Base-by-base conservation (phyloP, 192 early-diverging fungal genomes). In the Chytriomyces confervae region DNA sequence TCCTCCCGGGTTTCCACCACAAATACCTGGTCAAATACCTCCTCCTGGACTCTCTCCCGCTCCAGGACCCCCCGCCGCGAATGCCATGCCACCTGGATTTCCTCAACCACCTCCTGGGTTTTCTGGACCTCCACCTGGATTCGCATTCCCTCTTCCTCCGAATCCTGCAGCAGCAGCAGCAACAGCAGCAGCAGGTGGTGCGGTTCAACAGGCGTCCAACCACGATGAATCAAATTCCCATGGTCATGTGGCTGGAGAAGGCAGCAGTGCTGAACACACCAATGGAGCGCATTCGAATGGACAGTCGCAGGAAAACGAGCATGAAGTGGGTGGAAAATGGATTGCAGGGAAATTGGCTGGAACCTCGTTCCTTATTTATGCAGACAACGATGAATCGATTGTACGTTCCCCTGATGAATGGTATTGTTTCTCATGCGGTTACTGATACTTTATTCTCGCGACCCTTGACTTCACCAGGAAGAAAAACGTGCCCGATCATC, bases 351-450 rank as follows among this genome's bases (percentile, higher is more conserved):
- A 49, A 45, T 72, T 60, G 18, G 63, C 53, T 65, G 53, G 64
- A 72, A 81, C 16, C 10, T n/a, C 69, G 18, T 67, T 77, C 49
- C 43, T 84, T 6, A 67, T 85, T 36, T 83, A 81, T 75, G 71
- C 60, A 29, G 84, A 85, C 61, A 81, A 83, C 46, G 81, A 83
- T 3, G 57, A 83, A 51, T 85, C 84, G 23, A 77, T 85, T 61
- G 83, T 84, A 65, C 72, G 81, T 69, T 36, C 36, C 36, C 36
- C 36, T 36, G 36, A 36, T 36, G 36, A 36, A 36, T 36, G 36
- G 0, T 36, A 36, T 36, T 36, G 64, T 81, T 75, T 73, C 7
- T 66, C 45, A 44, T 46, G 53, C 10, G 24, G 6, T 61, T 62
- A n/a, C 16, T n/a, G 53, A 57, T 62, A 20, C 9, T 79, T 74